Percentiles rank a stretch among this genome's conserved stretches.
Conservation (phyloP, 768 basidiomycete genomes). For the Russula ochroleuca region DNA sequence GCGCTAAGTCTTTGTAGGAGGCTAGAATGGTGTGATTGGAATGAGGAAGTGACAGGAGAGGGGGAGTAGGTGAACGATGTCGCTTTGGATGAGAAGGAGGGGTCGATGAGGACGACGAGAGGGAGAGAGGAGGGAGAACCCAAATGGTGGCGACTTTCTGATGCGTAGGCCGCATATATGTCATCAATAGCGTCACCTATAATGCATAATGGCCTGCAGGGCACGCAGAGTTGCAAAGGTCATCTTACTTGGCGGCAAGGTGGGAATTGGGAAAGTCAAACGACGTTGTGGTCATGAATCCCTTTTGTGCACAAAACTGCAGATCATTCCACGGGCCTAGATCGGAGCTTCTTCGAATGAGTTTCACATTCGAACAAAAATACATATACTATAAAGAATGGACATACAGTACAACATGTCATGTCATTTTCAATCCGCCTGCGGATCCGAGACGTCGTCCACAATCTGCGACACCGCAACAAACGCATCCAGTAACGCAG, state of each 20-base stretch:
- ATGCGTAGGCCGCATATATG: constrained; percentile 23
- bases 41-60: constrained; percentile 21
- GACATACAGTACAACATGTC: neutral
- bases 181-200: constrained; percentile 27
- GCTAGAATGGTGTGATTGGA: constrained; percentile 36
- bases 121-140: neutral
- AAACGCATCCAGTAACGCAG: constrained; percentile 36
- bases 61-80: constrained; percentile 25
- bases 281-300: neutral
- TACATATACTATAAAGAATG: neutral
- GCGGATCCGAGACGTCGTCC: constrained; percentile 9
- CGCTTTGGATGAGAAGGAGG: constrained; percentile 1
- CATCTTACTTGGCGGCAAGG: constrained; percentile 12
- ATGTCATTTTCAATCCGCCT: neutral
- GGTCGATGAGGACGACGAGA: constrained; percentile 4
- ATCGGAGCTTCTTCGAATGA: constrained; percentile 13
- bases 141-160: constrained; percentile 1
- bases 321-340: neutral
- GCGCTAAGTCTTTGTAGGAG: constrained; percentile 42
- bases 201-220: constrained; percentile 27
- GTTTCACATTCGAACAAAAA: neutral
- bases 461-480: constrained; percentile 31
- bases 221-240: constrained; percentile 27
- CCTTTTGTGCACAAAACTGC: constrained; percentile 5
- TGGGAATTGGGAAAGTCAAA: constrained; percentile 4